phyloP scores from a whole-genome alignment of 768 basidiomycete species.

The Stropharia rugosoannulata region DNA sequence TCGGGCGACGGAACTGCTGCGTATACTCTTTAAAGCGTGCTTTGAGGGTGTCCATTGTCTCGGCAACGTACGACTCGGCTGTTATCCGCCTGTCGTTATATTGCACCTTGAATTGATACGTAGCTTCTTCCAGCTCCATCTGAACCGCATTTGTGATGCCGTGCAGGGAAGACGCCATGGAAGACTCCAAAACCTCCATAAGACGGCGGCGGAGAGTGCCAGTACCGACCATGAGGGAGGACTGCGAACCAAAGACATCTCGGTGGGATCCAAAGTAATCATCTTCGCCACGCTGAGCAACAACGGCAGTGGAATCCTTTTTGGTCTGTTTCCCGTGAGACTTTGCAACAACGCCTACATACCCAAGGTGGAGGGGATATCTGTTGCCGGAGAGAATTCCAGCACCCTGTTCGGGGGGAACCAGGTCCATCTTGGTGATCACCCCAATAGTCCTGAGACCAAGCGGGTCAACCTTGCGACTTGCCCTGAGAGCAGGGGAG shows the following conservation, averaged over 20 bases:
- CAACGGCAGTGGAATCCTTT: slow-evolving; percentile 46
- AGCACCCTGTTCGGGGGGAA: slow-evolving; percentile 81
- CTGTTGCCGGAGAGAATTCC: slow-evolving; percentile 82
- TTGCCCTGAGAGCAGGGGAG: slow-evolving; percentile 92
- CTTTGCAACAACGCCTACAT: slow-evolving; percentile 95
- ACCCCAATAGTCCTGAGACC: slow-evolving; percentile 97
- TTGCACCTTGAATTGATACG: slow-evolving; percentile 99
- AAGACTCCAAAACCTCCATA: slow-evolving; percentile 97
- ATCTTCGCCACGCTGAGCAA: slow-evolving; percentile 56
- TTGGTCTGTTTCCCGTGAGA: slow-evolving; percentile 54
- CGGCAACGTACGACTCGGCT: slow-evolving; percentile 96
- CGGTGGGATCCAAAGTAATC: slow-evolving; percentile 67
- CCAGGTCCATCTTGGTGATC: slow-evolving; percentile 98
- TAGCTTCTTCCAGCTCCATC: slow-evolving; percentile 94
- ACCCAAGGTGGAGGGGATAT: slow-evolving; percentile 96
- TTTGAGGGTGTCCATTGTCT: slow-evolving; percentile 93
- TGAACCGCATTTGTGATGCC: slow-evolving; percentile 97
- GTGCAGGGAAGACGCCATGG: slow-evolving; percentile 95
- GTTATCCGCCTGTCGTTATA: slow-evolving; percentile 95
- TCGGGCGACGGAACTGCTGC: slow-evolving; percentile 81
- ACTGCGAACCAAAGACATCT: slow-evolving; percentile 59
- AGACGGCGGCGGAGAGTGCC: slow-evolving; percentile 85
- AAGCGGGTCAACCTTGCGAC: slow-evolving; percentile 90
- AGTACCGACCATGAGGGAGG: slow-evolving; percentile 86
- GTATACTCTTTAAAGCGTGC: slow-evolving; percentile 85